Evolutionary conservation across 495 filamentous ascomycete species (phyloP).

Genomic region (Tetracladium setigerum): DNA sequence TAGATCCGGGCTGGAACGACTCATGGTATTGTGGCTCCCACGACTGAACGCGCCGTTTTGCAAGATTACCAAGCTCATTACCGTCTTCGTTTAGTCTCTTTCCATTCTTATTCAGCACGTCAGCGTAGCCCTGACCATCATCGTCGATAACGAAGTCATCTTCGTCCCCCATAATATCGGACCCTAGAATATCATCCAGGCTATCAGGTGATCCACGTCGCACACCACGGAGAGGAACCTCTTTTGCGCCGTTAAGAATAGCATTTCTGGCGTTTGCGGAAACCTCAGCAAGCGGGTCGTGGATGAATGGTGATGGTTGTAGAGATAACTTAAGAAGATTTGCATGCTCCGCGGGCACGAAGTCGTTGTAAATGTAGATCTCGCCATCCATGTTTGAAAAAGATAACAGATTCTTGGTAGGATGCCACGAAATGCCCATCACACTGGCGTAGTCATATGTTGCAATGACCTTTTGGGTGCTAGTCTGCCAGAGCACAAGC

Average conservation of each 20-base stretch:
- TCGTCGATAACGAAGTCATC: constrained; percentile 91
- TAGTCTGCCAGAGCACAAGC: constrained; percentile 82
- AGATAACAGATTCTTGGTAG: constrained; percentile 74
- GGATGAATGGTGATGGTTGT: constrained; percentile 79
- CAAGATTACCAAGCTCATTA: constrained; percentile 15
- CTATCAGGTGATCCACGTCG: constrained; percentile 35
- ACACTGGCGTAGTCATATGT: constrained; percentile 73
- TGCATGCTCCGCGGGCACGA: constrained; percentile 60
- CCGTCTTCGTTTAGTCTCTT: constrained; percentile 57
- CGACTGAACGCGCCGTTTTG: constrained; percentile 33
- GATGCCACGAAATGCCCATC: constrained; percentile 85
- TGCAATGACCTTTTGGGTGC: constrained; percentile 68
- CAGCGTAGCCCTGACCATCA: constrained; percentile 84
- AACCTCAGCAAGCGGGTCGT: constrained; percentile 67
- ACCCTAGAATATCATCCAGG: constrained; percentile 48
- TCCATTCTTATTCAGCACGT: constrained; percentile 51
- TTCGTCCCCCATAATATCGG: constrained; percentile 31
- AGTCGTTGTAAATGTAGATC: constrained; percentile 77
- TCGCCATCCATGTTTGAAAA: constrained; percentile 89
- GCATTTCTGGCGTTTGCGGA: constrained; percentile 54
- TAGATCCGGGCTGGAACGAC: constrained; percentile 87
- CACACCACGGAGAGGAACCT: constrained; percentile 28
- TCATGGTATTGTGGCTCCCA: constrained; percentile 68
- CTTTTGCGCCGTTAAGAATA: constrained; percentile 47
- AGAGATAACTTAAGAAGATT: constrained; percentile 47